Evolutionary conservation across 2,329 filamentous ascomycete genomes (phyloP).

Genomic region (Penicillium sp.): DNA sequence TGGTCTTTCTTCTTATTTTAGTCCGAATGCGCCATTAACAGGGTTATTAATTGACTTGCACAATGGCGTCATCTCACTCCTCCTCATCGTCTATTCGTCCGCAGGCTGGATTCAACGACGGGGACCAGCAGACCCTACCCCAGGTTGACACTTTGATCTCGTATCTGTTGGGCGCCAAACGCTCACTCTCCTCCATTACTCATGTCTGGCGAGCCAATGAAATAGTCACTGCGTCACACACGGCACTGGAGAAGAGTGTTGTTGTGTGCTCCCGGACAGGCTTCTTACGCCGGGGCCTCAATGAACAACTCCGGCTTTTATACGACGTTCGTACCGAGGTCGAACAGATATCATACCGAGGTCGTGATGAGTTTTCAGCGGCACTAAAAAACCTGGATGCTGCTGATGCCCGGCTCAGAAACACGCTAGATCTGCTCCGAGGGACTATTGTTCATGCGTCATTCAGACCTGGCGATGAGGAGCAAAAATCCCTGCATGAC

Average conservation of each 20-base stretch:
- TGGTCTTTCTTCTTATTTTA: not conserved
- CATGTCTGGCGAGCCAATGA: conserved; percentile 84
- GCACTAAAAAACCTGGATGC: conserved; percentile 57
- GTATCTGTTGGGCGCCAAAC: conserved; percentile 82
- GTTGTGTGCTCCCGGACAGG: conserved; percentile 67
- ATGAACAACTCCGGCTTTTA: conserved; percentile 46
- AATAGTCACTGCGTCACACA: conserved; percentile 72
- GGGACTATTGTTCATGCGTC: conserved; percentile 59
- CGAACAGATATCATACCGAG: conserved; percentile 42
- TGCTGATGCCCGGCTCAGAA: conserved; percentile 56
- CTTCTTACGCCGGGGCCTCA: conserved; percentile 65
- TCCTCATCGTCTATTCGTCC: conserved; percentile 25
- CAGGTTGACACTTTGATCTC: conserved; percentile 74
- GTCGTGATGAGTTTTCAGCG: conserved; percentile 46
- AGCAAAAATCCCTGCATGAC: conserved; percentile 60
- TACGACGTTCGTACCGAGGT: conserved; percentile 45
- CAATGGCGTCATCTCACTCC: conserved; percentile 35
- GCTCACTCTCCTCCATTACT: conserved; percentile 77
- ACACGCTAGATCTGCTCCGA: conserved; percentile 55
- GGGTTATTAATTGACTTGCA: conserved; percentile 4
- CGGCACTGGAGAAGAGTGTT: conserved; percentile 73
- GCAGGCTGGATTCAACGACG: conserved; percentile 8
- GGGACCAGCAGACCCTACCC: conserved; percentile 25
- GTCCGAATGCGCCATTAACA: not conserved
- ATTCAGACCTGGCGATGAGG: conserved; percentile 50